Evolutionary conservation across 2,329 filamentous ascomycete genomes (phyloP).

Genomic region (Neonectria magnoliae): DNA sequence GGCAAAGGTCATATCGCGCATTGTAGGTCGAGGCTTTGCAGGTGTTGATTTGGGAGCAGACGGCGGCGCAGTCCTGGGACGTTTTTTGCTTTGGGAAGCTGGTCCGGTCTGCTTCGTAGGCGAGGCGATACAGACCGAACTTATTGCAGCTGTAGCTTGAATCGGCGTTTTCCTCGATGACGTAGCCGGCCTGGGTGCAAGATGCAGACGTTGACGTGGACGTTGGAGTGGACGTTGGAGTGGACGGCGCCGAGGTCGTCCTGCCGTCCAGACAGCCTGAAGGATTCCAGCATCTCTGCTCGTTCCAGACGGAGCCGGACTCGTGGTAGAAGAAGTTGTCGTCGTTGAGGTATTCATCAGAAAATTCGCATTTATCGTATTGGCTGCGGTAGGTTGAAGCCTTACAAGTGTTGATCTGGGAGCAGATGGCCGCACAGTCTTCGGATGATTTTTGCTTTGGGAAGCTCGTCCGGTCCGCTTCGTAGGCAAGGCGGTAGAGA

Average conservation of each 20-base stretch:
- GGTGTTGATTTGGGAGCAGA: not conserved
- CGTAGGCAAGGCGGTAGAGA: not conserved
- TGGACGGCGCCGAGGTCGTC: too few relatives aligned
- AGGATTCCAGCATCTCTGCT: not conserved
- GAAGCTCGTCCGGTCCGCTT: not conserved
- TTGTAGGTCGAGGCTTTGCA: slow-evolving; percentile 1
- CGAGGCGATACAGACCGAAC: not conserved
- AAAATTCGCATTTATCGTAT: not conserved
- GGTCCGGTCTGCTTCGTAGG: slow-evolving; percentile 1
- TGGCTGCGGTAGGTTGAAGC: not conserved
- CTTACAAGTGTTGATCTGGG: not conserved
- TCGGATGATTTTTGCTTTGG: not conserved
- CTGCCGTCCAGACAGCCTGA: not conserved
- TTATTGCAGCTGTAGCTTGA: not conserved
- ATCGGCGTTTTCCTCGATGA: too few relatives aligned
- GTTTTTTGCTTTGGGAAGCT: slow-evolving; percentile 1
- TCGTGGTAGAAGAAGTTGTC: not conserved
- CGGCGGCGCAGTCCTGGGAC: not conserved
- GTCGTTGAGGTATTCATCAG: not conserved
- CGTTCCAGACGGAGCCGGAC: not conserved
- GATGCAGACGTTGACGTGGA: not conserved
- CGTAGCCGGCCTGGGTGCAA: too few relatives aligned
- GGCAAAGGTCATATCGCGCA: not conserved
- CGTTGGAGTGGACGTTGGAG: not conserved
- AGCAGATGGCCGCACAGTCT: not conserved